A percentile compares a stretch with the other conserved stretches of the same genome.
phyloP scores from a whole-genome alignment of 371 early-diverging fungal species.

The Mortierella sp. region DNA sequence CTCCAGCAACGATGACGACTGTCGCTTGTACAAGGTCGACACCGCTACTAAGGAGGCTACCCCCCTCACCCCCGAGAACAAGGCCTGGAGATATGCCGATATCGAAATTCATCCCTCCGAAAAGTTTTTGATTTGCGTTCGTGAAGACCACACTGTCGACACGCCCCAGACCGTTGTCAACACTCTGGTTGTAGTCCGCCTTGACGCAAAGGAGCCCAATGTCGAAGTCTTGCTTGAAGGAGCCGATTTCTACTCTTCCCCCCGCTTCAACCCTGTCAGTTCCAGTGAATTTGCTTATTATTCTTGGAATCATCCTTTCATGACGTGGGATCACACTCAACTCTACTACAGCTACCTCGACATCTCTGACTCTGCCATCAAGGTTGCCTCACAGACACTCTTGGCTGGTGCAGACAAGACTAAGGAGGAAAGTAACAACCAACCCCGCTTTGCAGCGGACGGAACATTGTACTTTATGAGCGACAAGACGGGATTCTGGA shows the following conservation, averaged over 20 bases:
- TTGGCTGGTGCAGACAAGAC: conserved; percentile 62
- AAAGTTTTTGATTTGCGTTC: conserved; percentile 70
- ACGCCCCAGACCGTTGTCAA: conserved; percentile 73
- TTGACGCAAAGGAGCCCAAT: conserved; percentile 54
- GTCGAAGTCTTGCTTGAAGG: conserved; percentile 67
- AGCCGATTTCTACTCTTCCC: conserved; percentile 75
- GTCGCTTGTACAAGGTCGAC: conserved; percentile 67
- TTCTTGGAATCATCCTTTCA: conserved; percentile 80
- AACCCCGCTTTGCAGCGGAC: conserved; percentile 64
- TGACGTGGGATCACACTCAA: conserved; percentile 84
- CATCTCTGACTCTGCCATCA: conserved; percentile 25
- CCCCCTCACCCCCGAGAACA: conserved; percentile 63
- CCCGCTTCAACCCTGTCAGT: conserved; percentile 63
- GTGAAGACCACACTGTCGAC: conserved; percentile 74
- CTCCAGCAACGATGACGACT: conserved; percentile 73
- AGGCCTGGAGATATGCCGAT: conserved; percentile 72
- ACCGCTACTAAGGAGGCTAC: conserved; percentile 40
- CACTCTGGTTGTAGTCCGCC: conserved; percentile 66
- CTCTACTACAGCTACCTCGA: conserved; percentile 62
- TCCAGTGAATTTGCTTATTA: conserved; percentile 67
- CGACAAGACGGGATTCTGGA: conserved; percentile 82
- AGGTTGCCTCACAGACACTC: conserved; percentile 37
- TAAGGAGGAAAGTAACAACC: conserved; percentile 63
- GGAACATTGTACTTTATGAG: conserved; percentile 73
- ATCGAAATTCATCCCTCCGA: conserved; percentile 66